Percentiles rank a stretch among this genome's conserved stretches.
Evolutionary conservation across 1,139 yeast species (phyloP).

Genomic region (Yamadazyma dushanensis): DNA sequence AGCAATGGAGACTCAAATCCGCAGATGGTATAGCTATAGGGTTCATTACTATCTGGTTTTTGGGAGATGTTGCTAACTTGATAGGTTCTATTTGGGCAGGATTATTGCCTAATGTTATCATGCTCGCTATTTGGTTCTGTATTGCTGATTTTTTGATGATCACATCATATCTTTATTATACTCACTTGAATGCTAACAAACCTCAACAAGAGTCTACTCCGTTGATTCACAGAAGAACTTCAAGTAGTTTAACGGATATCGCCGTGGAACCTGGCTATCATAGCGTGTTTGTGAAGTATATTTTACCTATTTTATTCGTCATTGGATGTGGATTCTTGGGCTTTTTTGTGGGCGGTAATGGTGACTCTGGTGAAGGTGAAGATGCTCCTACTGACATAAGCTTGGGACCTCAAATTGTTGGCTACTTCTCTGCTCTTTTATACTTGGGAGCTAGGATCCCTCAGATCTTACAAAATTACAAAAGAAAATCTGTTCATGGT

Average conservation of each 20-base stretch:
- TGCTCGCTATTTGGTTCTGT: conserved; percentile 75
- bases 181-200: conserved; percentile 41
- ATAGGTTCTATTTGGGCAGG: conserved; percentile 72
- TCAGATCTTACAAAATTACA: conserved; percentile 71
- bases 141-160: conserved; percentile 67
- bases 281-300: conserved; percentile 49
- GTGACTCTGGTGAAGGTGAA: conserved; percentile 13
- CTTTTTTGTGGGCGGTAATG: conserved; percentile 48
- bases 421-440: conserved; percentile 67
- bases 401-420: conserved; percentile 69
- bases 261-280: conserved; percentile 45
- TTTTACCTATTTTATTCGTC: conserved; percentile 66
- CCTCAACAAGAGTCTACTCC: conserved; percentile 18
- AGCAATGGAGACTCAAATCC: conserved; percentile 76
- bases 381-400: conserved; percentile 23
- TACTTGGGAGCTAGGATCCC: conserved; percentile 81
- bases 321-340: conserved; percentile 67
- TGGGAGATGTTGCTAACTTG: conserved; percentile 71
- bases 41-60: conserved; percentile 68
- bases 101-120: conserved; percentile 66
- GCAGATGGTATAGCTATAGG: conserved; percentile 79
- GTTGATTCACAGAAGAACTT: conserved; percentile 37
- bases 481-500: conserved; percentile 70
- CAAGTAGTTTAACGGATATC: conserved; percentile 45
- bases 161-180: conserved; percentile 58